Percentiles rank a stretch among this genome's conserved stretches.
Conservation (phyloP, 768 basidiomycete genomes). For the Lactarius akahatsu region DNA sequence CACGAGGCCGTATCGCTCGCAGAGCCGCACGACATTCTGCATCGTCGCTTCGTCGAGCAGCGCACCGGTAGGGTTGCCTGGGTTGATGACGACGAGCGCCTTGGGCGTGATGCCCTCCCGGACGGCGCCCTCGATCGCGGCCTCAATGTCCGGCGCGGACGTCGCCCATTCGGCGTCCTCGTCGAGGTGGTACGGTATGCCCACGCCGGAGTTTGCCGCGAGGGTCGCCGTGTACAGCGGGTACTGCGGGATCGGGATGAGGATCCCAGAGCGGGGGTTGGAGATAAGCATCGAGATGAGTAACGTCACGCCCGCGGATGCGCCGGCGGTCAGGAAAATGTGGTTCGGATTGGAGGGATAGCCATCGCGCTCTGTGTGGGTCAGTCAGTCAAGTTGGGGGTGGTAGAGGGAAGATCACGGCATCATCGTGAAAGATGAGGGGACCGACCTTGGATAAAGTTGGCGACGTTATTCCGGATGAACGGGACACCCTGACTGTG, state of each 20-base stretch:
- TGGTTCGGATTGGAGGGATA: slow-evolving; percentile 75
- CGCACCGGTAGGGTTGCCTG: slow-evolving; percentile 95
- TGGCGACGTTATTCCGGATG: slow-evolving; percentile 84
- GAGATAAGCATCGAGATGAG: slow-evolving; percentile 78
- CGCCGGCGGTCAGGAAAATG: slow-evolving; percentile 95
- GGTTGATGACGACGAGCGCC: slow-evolving; percentile 96
- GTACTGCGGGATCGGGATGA: slow-evolving; percentile 98
- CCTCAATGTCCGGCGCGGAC: slow-evolving; percentile 61
- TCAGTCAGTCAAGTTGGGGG: background rate
- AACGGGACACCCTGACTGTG: slow-evolving; percentile 91
- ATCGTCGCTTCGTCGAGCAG: slow-evolving; percentile 73
- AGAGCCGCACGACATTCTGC: slow-evolving; percentile 73
- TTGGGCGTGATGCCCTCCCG: slow-evolving; percentile 64
- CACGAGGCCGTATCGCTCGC: slow-evolving; percentile 81
- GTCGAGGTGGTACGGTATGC: slow-evolving; percentile 87
- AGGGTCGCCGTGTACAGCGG: slow-evolving; percentile 96
- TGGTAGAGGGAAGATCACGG: slow-evolving; percentile 4
- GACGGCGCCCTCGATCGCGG: slow-evolving; percentile 63
- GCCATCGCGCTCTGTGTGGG: slow-evolving; percentile 76
- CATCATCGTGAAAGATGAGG: slow-evolving; percentile 1
- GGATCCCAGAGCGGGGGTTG: slow-evolving; percentile 65
- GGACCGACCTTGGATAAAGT: slow-evolving; percentile 78
- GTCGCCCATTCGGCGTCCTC: slow-evolving; percentile 84
- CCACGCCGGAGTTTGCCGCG: slow-evolving; percentile 75
- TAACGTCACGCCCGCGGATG: slow-evolving; percentile 90